phyloP scores from a whole-genome alignment of 1,139 yeast species.

The Hyphopichia fennica region DNA sequence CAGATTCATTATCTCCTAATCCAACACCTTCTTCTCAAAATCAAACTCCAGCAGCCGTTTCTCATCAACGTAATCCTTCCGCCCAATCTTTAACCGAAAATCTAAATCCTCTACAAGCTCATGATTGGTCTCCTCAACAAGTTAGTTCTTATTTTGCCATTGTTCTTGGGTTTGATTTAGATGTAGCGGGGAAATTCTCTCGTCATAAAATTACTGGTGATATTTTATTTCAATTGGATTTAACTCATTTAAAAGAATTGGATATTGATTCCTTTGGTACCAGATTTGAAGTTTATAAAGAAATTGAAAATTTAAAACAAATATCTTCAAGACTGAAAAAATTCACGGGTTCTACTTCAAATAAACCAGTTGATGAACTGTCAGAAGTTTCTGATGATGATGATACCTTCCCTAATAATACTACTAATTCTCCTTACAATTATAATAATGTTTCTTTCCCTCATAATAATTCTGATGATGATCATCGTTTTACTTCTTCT shows the following conservation, averaged over 20 bases:
- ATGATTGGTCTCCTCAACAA: constrained; percentile 82
- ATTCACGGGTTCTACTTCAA: constrained; percentile 2
- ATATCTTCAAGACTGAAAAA: constrained; percentile 12
- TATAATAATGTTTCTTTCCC: constrained; percentile 2
- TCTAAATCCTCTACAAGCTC: constrained; percentile 51
- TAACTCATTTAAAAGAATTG: constrained; percentile 82
- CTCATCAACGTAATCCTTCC: constrained; percentile 17
- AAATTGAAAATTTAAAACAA: constrained; percentile 68
- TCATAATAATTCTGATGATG: constrained; percentile 10
- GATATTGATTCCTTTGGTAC: constrained; percentile 95
- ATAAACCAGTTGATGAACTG: constrained; percentile 1
- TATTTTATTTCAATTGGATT: constrained; percentile 80
- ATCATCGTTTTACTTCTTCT: constrained; percentile 1
- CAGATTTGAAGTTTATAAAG: constrained; percentile 86
- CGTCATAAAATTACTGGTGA: constrained; percentile 88
- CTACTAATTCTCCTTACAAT: constrained; percentile 1
- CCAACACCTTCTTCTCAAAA: neutral
- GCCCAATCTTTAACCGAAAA: constrained; percentile 28
- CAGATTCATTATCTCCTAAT: constrained; percentile 18
- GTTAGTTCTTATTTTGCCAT: constrained; percentile 73
- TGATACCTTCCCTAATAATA: neutral
- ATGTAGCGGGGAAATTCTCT: constrained; percentile 74
- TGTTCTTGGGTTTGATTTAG: constrained; percentile 69
- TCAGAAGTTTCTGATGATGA: constrained; percentile 8
- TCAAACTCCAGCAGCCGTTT: neutral